Evolutionary conservation across 495 filamentous ascomycete species (phyloP), one percentile per base, ranked within the genome.

Genomic region (Thermothielavioides terrestris): DNA sequence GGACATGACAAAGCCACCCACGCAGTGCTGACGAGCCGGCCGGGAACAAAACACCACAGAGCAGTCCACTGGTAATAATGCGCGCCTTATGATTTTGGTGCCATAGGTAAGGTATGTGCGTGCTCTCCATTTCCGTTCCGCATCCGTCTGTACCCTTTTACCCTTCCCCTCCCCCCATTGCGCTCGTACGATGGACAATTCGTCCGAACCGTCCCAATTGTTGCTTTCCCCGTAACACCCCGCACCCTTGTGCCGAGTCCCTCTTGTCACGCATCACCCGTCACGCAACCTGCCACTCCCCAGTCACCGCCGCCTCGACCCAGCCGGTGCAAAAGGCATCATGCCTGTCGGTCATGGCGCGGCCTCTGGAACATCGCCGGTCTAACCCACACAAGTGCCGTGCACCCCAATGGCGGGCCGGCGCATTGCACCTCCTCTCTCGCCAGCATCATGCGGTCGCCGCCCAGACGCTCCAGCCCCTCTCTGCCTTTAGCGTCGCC

Each of bases 261-360:
- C 42, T 27, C 26, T 11, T 28, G 18, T 14, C 15, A 30, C 25
- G 12, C 44, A 18, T 20, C 28, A n/a, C n/a, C 37, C 20, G n/a
- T n/a, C n/a, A n/a, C 17, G 14, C 21, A 26, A 35, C 21, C 44
- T 15, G 22, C 38, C 28, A 22, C 49, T 20, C 21, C 23, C 21
- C 38, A 17, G n/a, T 31, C 39, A 37, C 42, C 21, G 17, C 18
- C 10, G 12, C 36, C 23, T 36, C 30, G 26, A 28, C 46, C 27
- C 32, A 20, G 25, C 47, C 34, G 20, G 41, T 20, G 26, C 50
- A 43, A 43, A 51, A 25, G 28, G 53, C 57, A 63, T 46, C 55
- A 66, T 66, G 63, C 63, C 55, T 60, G 59, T 53, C 46, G 26
- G 35, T 31, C 61, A 61, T 66, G 62, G 55, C 57, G 40, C 44